Percentiles rank a stretch among this genome's conserved stretches.
Conservation (phyloP, 2,329 filamentous ascomycete genomes). For the Diaporthe citriasiana region DNA sequence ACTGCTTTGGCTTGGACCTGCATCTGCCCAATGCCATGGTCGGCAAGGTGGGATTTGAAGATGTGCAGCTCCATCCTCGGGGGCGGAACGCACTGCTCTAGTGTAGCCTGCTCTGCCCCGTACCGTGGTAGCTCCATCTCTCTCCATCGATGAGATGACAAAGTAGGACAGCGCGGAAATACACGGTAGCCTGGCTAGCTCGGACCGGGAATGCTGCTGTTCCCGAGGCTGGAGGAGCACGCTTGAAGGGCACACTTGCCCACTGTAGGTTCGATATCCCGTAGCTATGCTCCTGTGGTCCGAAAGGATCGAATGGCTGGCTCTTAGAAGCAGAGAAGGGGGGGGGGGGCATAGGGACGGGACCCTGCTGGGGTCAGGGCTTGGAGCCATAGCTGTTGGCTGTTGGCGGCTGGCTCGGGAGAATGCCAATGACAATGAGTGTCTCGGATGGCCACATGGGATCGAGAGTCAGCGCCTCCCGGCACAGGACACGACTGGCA, state of each 20-base stretch:
- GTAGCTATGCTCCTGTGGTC: neutral
- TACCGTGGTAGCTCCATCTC: neutral
- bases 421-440: slow-evolving; percentile 28
- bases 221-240: neutral
- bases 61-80: slow-evolving; percentile 19
- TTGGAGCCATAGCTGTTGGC: neutral
- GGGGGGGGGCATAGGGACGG: neutral
- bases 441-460: slow-evolving; percentile 48
- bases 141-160: neutral
- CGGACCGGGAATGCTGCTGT: slow-evolving; percentile 27
- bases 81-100: slow-evolving; percentile 1
- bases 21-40: slow-evolving; percentile 33
- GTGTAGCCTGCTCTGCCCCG: slow-evolving; percentile 10
- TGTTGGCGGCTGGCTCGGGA: slow-evolving; percentile 37
- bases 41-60: slow-evolving; percentile 34
- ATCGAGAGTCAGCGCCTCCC: slow-evolving; percentile 46
- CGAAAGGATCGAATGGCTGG: slow-evolving; percentile 10
- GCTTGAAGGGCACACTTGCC: slow-evolving; percentile 3
- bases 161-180: slow-evolving; percentile 5
- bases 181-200: slow-evolving; percentile 5
- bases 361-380: slow-evolving; percentile 12
- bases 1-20: slow-evolving; percentile 40
- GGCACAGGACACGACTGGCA: slow-evolving; percentile 1
- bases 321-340: neutral
- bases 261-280: slow-evolving; percentile 18